phyloP scores from a whole-genome alignment of 2,329 filamentous ascomycete species.

The Neurospora sp. region DNA sequence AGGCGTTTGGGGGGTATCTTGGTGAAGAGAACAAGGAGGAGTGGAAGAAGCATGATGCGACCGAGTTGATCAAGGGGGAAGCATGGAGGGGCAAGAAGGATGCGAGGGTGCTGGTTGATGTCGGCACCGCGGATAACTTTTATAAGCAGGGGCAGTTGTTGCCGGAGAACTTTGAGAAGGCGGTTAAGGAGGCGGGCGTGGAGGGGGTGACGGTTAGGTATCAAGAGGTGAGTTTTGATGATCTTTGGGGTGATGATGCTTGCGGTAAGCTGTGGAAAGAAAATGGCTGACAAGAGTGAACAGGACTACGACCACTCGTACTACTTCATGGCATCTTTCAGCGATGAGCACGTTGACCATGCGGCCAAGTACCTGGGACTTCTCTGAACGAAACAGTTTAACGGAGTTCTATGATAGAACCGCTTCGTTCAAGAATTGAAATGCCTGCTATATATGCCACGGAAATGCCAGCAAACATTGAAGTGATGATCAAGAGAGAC shows the following conservation, averaged over 20 bases:
- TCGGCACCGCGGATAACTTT: constrained; percentile 91
- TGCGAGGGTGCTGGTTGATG: constrained; percentile 76
- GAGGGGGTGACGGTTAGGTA: constrained; percentile 69
- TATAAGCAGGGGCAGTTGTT: constrained; percentile 90
- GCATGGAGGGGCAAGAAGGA: constrained; percentile 51
- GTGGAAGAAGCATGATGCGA: constrained; percentile 88
- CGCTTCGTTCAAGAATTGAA: not conserved
- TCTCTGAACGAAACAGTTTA: not conserved
- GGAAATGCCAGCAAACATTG: not conserved
- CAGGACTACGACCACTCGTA: constrained; percentile 96
- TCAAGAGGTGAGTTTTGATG: constrained; percentile 51
- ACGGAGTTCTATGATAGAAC: not conserved
- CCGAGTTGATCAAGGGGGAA: constrained; percentile 64
- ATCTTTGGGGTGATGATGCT: too few species aligned
- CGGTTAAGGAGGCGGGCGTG: constrained; percentile 66
- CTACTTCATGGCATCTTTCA: constrained; percentile 88
- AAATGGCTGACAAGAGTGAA: not conserved
- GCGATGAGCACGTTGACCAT: constrained; percentile 82
- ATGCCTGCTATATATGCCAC: not conserved
- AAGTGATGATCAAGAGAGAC: not conserved
- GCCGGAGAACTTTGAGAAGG: constrained; percentile 82
- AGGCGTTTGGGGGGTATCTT: constrained; percentile 88
- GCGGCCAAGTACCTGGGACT: constrained; percentile 70
- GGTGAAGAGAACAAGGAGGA: constrained; percentile 64
- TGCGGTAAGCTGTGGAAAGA: too few species aligned